A percentile compares a stretch with the other conserved stretches of the same genome.
These are phyloP conservation scores for Erysimum cheiri DNA, from an alignment of 441 rosid genomes.

Conservation along the genomic window DNA sequence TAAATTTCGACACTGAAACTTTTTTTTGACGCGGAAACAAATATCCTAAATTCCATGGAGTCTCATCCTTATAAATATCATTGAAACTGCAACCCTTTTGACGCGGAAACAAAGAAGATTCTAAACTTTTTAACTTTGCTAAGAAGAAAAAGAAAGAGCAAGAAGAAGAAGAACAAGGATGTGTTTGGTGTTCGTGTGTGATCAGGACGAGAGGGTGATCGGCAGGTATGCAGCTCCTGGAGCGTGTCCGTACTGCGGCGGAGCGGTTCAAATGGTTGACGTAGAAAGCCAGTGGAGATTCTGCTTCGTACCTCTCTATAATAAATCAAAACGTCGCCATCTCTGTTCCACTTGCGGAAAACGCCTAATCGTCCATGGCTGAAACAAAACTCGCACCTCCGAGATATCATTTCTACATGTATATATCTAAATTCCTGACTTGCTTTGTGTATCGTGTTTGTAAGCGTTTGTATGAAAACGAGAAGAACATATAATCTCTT, in stretches of 20 bases:
- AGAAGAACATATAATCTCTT: background rate
- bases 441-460: conserved; percentile 10
- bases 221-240: conserved; percentile 79
- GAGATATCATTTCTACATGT: conserved; percentile 5
- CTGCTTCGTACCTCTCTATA: conserved; percentile 79
- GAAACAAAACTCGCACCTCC: conserved; percentile 13
- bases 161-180: conserved; percentile 45
- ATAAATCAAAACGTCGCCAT: conserved; percentile 60
- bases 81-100: background rate
- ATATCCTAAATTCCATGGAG: background rate
- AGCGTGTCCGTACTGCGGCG: conserved; percentile 89
- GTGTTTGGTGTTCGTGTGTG: conserved; percentile 79
- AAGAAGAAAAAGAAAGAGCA: conserved; percentile 2
- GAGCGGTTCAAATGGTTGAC: conserved; percentile 74
- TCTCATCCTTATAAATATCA: conserved; percentile 29
- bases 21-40: conserved; percentile 33
- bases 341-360: conserved; percentile 65
- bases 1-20: conserved; percentile 7
- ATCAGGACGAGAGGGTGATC: conserved; percentile 74
- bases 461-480: background rate
- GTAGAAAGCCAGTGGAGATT: conserved; percentile 79
- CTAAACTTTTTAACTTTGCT: background rate
- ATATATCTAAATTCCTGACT: conserved; percentile 4
- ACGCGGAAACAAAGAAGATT: conserved; percentile 18
- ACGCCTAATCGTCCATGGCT: conserved; percentile 53